Conservation (phyloP, 257 asterid genomes). For the Lycium ferocissimum region DNA sequence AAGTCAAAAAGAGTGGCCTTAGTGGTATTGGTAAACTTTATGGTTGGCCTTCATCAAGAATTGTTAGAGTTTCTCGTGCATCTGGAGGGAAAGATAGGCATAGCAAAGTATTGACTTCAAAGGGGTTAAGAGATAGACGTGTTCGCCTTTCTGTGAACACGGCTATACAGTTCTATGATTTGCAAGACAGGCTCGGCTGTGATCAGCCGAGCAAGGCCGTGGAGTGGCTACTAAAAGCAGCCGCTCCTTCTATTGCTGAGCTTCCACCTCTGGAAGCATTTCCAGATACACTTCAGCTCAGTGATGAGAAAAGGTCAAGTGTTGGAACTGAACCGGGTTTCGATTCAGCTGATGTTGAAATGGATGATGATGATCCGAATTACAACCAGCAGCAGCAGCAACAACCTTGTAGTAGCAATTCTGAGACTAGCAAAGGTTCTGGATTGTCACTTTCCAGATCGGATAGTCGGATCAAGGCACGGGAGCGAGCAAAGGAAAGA, state of each 20-base stretch:
- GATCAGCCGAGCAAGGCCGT: constrained; percentile 94
- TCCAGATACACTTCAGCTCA: constrained; percentile 68
- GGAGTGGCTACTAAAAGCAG: constrained; percentile 86
- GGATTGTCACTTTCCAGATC: constrained; percentile 64
- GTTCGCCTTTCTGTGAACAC: constrained; percentile 80
- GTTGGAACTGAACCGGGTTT: constrained; percentile 54
- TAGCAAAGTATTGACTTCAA: constrained; percentile 81
- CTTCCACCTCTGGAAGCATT: constrained; percentile 65
- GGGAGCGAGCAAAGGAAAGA: constrained; percentile 56
- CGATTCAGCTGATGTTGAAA: constrained; percentile 59
- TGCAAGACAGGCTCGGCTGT: constrained; percentile 81
- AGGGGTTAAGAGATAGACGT: constrained; percentile 81
- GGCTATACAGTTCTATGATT: constrained; percentile 84
- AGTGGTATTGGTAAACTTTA: constrained; percentile 48
- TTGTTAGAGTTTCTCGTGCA: constrained; percentile 81
- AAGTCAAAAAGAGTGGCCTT: constrained; percentile 47
- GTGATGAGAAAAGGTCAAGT: constrained; percentile 67
- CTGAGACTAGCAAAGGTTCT: constrained; percentile 56
- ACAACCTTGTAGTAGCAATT: constrained; percentile 43
- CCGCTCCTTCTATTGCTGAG: constrained; percentile 66
- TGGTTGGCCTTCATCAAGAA: constrained; percentile 67
- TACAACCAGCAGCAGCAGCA: constrained; percentile 38
- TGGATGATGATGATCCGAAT: constrained; percentile 53
- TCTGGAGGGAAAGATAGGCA: constrained; percentile 83
- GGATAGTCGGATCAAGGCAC: constrained; percentile 54